Conservation (phyloP, 192 early-diverging fungal species). For the Anaeromyces robustus region DNA sequence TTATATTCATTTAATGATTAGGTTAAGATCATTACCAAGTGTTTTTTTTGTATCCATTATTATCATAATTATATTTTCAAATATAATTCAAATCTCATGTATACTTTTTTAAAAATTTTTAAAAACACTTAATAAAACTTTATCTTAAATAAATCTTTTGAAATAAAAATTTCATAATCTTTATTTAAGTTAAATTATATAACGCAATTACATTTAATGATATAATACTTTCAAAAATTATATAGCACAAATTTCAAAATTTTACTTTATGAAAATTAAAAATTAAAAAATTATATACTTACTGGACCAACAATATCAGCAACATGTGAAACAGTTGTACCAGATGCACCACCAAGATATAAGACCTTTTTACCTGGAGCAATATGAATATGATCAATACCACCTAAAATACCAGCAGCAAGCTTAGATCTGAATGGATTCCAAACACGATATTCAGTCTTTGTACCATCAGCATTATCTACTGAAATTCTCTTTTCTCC, state of each 20-base stretch:
- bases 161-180: not conserved
- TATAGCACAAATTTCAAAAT: too few relatives aligned
- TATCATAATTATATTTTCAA: not conserved
- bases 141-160: not conserved
- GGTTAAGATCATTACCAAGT: not conserved
- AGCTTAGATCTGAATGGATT: constrained; percentile 99
- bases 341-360: constrained; percentile 90
- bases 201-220: not conserved
- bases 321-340: constrained; percentile 92
- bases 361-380: constrained; percentile 90
- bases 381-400: constrained; percentile 91
- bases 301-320: constrained; percentile 90
- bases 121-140: not conserved
- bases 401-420: constrained; percentile 91
- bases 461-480: constrained; percentile 79
- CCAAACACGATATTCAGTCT: constrained; percentile 98
- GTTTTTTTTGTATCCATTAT: not conserved
- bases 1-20: not conserved
- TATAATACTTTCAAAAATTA: not conserved
- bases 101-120: not conserved
- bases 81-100: not conserved
- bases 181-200: not conserved
- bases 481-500: constrained; percentile 96
- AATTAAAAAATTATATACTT: constrained; percentile 5
- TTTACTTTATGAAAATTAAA: too few relatives aligned